Evolutionary conservation across 306 rosid genomes (phyloP).

Genomic region (Quercus dentata): DNA sequence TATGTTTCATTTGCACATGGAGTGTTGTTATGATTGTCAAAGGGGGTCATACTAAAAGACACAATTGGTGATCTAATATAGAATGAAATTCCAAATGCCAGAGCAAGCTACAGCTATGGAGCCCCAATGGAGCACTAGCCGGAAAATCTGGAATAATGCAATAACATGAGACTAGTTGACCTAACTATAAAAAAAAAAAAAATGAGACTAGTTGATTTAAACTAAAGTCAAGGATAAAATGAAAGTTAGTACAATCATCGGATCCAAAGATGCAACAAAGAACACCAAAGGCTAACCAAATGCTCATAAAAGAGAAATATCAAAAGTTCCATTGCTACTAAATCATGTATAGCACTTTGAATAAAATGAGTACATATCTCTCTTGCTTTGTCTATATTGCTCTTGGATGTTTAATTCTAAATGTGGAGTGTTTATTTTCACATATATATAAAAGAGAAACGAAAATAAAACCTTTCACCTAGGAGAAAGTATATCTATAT

Average conservation of each 20-base stretch:
- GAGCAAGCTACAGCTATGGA: not conserved
- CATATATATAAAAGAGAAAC: slow-evolving; percentile 19
- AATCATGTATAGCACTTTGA: not conserved
- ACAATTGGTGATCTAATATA: not conserved
- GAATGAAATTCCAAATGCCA: not conserved
- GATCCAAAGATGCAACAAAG: not conserved
- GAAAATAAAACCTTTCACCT: slow-evolving; percentile 16
- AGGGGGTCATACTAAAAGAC: not conserved
- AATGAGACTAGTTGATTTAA: not conserved
- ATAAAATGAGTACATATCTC: not conserved
- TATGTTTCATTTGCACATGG: not conserved
- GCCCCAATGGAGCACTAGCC: not conserved
- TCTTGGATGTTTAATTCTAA: slow-evolving; percentile 6
- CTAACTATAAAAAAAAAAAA: too few species aligned
- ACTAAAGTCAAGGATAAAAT: not conserved
- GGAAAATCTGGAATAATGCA: not conserved
- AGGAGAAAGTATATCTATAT: slow-evolving; percentile 13
- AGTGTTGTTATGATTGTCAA: not conserved
- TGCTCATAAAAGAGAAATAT: not conserved
- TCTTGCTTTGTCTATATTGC: not conserved
- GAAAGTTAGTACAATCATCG: not conserved
- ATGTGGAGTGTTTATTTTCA: slow-evolving; percentile 6
- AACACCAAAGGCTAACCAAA: not conserved
- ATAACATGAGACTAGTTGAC: not conserved
- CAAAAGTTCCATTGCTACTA: not conserved